These are phyloP conservation scores for Vairimorpha apis DNA, from an alignment of 371 early-diverging fungal genomes.

Conservation along the genomic window DNA sequence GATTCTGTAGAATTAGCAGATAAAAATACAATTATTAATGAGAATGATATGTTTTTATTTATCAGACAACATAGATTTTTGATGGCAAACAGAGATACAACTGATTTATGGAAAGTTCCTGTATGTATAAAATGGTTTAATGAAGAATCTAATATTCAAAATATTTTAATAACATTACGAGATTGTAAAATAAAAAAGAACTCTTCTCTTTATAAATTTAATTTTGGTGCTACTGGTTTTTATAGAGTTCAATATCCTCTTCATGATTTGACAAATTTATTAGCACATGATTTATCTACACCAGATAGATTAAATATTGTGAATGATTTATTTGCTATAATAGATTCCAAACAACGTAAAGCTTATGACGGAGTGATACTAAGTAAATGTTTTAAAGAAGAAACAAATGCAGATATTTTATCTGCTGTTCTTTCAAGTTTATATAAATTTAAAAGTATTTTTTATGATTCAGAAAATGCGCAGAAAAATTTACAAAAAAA, in stretches of 20 bases:
- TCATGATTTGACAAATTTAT: constrained; percentile 29
- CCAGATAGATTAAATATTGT: constrained; percentile 20
- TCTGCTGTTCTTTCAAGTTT: not conserved
- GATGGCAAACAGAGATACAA: constrained; percentile 67
- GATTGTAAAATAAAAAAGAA: not conserved
- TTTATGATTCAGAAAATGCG: not conserved
- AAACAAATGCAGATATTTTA: constrained; percentile 8
- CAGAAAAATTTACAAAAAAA: not conserved
- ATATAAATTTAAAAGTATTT: not conserved
- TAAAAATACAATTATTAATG: too few species aligned
- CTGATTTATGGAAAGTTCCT: constrained; percentile 35
- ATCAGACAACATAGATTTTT: constrained; percentile 68
- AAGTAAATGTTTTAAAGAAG: not conserved
- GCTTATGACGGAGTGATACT: constrained; percentile 1
- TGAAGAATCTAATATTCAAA: constrained; percentile 68
- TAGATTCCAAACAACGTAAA: not conserved
- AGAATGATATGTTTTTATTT: too few species aligned
- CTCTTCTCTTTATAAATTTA: constrained; percentile 65
- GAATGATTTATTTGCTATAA: constrained; percentile 28
- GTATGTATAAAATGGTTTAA: constrained; percentile 66
- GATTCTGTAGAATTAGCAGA: too few species aligned
- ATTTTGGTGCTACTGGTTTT: constrained; percentile 66
- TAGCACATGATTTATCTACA: not conserved
- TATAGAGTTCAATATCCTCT: constrained; percentile 68
- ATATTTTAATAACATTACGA: constrained; percentile 14